Evolutionary conservation across 2,329 filamentous ascomycete species (phyloP).

Genomic region (Cladosporium sp.): DNA sequence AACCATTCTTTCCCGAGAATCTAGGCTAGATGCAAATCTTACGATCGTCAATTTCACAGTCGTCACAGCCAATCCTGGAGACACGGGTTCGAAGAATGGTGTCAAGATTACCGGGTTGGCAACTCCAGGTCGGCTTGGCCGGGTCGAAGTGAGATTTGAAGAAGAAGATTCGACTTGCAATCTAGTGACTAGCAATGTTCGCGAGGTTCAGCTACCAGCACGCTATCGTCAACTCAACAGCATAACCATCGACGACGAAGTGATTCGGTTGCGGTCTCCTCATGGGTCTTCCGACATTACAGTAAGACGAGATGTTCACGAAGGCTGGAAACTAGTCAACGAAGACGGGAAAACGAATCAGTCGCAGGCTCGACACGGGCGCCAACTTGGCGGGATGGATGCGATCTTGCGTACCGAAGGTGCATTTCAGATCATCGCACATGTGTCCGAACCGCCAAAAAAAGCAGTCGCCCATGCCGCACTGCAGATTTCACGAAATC

Average conservation of each 20-base stretch:
- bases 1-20: conserved; percentile 27
- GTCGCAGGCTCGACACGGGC: conserved; percentile 25
- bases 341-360: no score
- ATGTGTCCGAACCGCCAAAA: conserved; percentile 14
- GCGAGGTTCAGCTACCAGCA: conserved; percentile 21
- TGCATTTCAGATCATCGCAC: conserved; percentile 40
- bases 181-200: conserved; percentile 42
- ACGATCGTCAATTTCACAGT: conserved; percentile 41
- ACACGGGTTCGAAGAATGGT: conserved; percentile 50
- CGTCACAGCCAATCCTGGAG: conserved; percentile 48
- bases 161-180: conserved; percentile 29
- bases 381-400: conserved; percentile 51
- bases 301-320: background rate
- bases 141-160: conserved; percentile 38
- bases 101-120: conserved; percentile 48
- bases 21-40: conserved; percentile 19
- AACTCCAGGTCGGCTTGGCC: conserved; percentile 49
- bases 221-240: conserved; percentile 17
- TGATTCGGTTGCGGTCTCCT: background rate
- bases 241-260: conserved; percentile 18
- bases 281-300: background rate
- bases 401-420: conserved; percentile 49
- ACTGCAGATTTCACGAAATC: conserved; percentile 48
- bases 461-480: conserved; percentile 36
- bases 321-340: background rate